Conservation (phyloP, 2,329 filamentous ascomycete genomes). For the Exophiala sideris region DNA sequence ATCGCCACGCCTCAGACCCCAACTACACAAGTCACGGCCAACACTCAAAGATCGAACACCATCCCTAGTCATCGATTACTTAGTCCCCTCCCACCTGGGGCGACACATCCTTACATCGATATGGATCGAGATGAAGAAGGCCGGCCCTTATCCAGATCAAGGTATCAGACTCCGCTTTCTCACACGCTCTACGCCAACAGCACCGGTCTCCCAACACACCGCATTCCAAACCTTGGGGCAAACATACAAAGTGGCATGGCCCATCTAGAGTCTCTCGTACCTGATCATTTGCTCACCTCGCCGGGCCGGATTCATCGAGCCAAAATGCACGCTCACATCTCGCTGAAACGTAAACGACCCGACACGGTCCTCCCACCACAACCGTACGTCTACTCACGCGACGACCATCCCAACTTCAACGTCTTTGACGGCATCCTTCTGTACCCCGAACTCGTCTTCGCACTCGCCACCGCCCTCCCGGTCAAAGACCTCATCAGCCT, state of each 20-base stretch:
- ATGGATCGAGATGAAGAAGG: conserved; percentile 17
- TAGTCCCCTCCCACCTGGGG: background rate
- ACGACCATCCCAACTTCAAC: conserved; percentile 25
- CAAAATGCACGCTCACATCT: conserved; percentile 10
- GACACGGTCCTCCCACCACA: conserved; percentile 22
- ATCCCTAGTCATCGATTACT: too few relatives aligned
- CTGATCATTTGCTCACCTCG: conserved; percentile 17
- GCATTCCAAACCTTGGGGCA: background rate
- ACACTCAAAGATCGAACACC: too few relatives aligned
- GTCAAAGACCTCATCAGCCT: conserved; percentile 59
- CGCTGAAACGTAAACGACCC: conserved; percentile 23
- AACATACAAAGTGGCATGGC: background rate
- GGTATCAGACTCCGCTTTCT: background rate
- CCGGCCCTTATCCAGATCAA: background rate
- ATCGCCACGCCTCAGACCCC: too few relatives aligned
- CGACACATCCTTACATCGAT: conserved; percentile 6
- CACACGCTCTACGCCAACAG: background rate
- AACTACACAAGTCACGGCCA: background rate
- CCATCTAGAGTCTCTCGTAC: conserved; percentile 13
- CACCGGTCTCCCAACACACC: background rate
- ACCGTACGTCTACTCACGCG: conserved; percentile 23
- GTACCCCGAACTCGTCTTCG: conserved; percentile 53
- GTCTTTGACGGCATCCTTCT: conserved; percentile 28
- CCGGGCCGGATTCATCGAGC: conserved; percentile 22
- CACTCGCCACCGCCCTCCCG: conserved; percentile 54